These are phyloP conservation scores for Fomitopsis pulvina DNA, from an alignment of 768 basidiomycete species.

Conservation along the genomic window DNA sequence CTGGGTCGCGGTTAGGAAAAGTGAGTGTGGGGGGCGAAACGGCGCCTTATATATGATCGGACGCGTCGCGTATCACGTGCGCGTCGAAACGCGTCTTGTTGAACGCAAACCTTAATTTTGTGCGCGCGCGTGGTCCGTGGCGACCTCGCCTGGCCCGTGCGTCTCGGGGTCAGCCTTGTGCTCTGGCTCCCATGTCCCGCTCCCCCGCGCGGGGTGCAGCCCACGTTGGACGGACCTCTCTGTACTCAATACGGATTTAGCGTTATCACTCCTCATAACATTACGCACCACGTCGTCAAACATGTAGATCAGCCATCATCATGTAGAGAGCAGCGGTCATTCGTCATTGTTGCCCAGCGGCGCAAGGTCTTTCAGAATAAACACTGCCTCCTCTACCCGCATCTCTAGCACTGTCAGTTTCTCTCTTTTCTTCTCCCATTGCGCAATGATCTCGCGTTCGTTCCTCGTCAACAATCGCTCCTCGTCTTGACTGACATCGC, in stretches of 20 bases:
- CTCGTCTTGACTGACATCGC: constrained; percentile 77
- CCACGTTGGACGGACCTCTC: too few species aligned
- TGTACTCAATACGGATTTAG: too few species aligned
- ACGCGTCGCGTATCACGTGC: constrained; percentile 25
- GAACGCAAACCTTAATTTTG: constrained; percentile 23
- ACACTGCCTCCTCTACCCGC: constrained; percentile 84
- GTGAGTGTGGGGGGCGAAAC: background rate
- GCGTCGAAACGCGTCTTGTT: constrained; percentile 23
- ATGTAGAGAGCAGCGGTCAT: constrained; percentile 4
- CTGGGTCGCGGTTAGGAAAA: constrained; percentile 4
- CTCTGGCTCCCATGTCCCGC: background rate
- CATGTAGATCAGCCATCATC: background rate
- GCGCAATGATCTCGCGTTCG: constrained; percentile 68
- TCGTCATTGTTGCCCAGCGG: constrained; percentile 44
- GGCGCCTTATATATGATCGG: constrained; percentile 18
- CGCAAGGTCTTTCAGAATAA: constrained; percentile 79
- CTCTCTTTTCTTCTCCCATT: constrained; percentile 69
- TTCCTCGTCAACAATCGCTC: constrained; percentile 53
- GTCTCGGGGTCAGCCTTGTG: background rate
- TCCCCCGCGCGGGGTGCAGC: background rate
- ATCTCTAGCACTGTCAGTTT: constrained; percentile 76
- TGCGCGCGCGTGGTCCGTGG: constrained; percentile 5
- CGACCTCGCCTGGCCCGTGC: constrained; percentile 4
- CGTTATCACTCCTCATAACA: too few species aligned
- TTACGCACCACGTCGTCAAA: too few species aligned